Base-by-base conservation (phyloP, 805 yeast species). In the Metschnikowia anglica region DNA sequence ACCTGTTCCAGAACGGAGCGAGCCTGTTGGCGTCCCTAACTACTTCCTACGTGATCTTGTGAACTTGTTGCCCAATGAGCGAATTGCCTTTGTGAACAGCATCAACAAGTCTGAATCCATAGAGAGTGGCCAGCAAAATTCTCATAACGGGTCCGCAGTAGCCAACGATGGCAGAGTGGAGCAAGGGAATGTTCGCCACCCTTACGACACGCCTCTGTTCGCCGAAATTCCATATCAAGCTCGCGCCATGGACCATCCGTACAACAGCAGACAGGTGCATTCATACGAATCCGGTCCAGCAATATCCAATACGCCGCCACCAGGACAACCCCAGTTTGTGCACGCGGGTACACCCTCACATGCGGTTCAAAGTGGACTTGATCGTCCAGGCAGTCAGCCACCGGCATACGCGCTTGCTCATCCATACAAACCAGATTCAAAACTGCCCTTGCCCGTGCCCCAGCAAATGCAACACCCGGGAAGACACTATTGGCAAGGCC, bases 21-120 rank as follows among this genome's bases (percentile, higher is more conserved):
- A 65, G 4, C 73, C 79, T 5, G 75, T 79, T 9, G 74, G 70
- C 28, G 73, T 79, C 13, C 79, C 82, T 6, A 52, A 58, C 37
- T 57, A 56, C 35, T 59, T 72, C 43, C 56, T 72, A 27, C 58
- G 76, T 40, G 76, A 71, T 46, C 53, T 70, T 24, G 74, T 72
- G 25, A 71, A 73, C 7, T 55, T 72, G 43, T 58, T 70, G 23
- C 73, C 72, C 16, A 49, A 56, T 13, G 76, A 72, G 50, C 54
- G 76, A 41, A 63, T 71, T 37, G 67, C 68, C 5, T 58, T 58
- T 34, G 65, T 66, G 25, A 69, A 63, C 46, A 60, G 63, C n/a
- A 48, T 25, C 55, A 44, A 39, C 56, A 46, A 39, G 28, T 24
- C 27, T 8, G 45, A 36, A 5, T 18, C 34, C 12, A 27, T 13